phyloP scores from a whole-genome alignment of 2,329 filamentous ascomycete species.

The Pseudohalonectria lignicola region DNA sequence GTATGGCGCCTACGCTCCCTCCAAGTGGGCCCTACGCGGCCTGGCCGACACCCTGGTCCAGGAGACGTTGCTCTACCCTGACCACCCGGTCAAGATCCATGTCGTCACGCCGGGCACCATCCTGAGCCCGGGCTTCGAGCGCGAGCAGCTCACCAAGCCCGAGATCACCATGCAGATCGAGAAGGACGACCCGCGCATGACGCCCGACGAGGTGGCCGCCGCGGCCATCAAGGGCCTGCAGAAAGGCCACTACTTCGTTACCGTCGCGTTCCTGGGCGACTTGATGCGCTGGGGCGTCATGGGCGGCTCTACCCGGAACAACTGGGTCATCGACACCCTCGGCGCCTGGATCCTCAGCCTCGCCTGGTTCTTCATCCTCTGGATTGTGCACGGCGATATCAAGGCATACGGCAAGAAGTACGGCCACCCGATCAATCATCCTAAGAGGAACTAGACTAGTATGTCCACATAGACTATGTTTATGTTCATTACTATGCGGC shows the following conservation, averaged over 20 bases:
- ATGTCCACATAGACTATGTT: too few species aligned
- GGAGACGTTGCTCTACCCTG: slow-evolving; percentile 79
- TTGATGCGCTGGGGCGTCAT: slow-evolving; percentile 56
- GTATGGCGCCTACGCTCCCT: slow-evolving; percentile 73
- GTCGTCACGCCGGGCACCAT: slow-evolving; percentile 81
- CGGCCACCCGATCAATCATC: slow-evolving; percentile 43
- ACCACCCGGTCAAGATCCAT: slow-evolving; percentile 59
- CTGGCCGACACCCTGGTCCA: slow-evolving; percentile 75
- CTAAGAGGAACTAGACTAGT: slow-evolving; percentile 22
- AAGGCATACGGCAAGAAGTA: slow-evolving; percentile 42
- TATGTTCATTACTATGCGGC: too few species aligned
- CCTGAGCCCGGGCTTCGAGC: slow-evolving; percentile 59
- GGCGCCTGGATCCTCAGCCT: slow-evolving; percentile 41
- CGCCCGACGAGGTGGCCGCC: slow-evolving; percentile 65
- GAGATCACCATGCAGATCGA: slow-evolving; percentile 70
- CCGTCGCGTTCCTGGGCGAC: slow-evolving; percentile 61
- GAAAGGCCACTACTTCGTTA: slow-evolving; percentile 67
- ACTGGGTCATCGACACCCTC: slow-evolving; percentile 47
- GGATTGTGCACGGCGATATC: slow-evolving; percentile 47
- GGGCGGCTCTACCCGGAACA: slow-evolving; percentile 46
- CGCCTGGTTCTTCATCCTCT: slow-evolving; percentile 46
- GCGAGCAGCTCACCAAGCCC: slow-evolving; percentile 72
- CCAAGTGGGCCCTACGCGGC: slow-evolving; percentile 75
- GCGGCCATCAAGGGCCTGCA: slow-evolving; percentile 65
- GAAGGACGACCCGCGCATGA: slow-evolving; percentile 69